Conservation (phyloP, 352 stramenopile genomes). For the Phytophthora citricola region DNA sequence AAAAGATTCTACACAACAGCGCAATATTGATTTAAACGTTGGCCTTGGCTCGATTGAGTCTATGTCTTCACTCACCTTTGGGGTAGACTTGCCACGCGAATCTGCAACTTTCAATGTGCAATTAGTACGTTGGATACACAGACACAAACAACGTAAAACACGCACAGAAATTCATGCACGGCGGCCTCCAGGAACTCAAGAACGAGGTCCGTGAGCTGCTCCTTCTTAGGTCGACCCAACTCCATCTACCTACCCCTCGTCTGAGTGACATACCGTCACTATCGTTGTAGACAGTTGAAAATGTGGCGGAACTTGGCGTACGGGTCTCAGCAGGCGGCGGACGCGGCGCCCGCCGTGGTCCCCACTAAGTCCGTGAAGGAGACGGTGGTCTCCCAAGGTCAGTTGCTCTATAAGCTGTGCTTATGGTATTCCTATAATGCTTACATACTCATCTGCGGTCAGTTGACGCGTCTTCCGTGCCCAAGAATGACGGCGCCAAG, state of each 20-base stretch:
- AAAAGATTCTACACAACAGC: slow-evolving; percentile 56
- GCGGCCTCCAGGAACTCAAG: slow-evolving; percentile 80
- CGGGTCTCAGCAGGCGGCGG: slow-evolving; percentile 75
- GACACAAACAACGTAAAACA: slow-evolving; percentile 4
- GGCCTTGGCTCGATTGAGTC: too few relatives aligned
- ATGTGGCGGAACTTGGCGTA: slow-evolving; percentile 86
- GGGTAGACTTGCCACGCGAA: slow-evolving; percentile 68
- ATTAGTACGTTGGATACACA: slow-evolving; percentile 2
- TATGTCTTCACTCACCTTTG: slow-evolving; percentile 38
- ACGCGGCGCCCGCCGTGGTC: slow-evolving; percentile 66
- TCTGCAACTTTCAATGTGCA: slow-evolving; percentile 33
- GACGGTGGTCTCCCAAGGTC: slow-evolving; percentile 71
- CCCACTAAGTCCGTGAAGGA: slow-evolving; percentile 63
- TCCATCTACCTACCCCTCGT: slow-evolving; percentile 27
- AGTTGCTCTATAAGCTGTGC: background rate
- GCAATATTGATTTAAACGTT: too few relatives aligned
- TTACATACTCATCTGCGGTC: background rate
- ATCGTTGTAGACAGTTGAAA: slow-evolving; percentile 12
- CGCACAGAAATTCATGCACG: slow-evolving; percentile 84
- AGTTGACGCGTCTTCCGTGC: slow-evolving; percentile 83
- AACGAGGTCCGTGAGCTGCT: slow-evolving; percentile 60
- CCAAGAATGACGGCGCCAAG: slow-evolving; percentile 87
- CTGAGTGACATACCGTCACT: slow-evolving; percentile 8
- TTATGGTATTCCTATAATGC: background rate
- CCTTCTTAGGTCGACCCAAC: slow-evolving; percentile 25